phyloP scores from a whole-genome alignment of 2,329 filamentous ascomycete genomes.

The Reticulascus tulasneorum region DNA sequence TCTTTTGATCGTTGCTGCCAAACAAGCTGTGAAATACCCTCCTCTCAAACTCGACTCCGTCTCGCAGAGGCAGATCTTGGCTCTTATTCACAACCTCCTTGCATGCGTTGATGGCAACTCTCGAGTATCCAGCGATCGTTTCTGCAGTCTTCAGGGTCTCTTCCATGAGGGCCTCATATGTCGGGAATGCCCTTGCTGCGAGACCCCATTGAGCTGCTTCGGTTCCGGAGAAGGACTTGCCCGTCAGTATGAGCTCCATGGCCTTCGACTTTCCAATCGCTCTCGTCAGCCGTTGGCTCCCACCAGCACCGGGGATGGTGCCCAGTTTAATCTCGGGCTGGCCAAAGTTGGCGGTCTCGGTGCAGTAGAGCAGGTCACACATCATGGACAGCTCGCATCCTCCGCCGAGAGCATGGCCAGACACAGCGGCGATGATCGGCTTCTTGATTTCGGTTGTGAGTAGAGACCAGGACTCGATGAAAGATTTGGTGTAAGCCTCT shows the following conservation, averaged over 20 bases:
- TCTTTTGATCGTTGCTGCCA: conserved; percentile 94
- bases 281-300: conserved; percentile 80
- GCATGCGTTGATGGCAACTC: conserved; percentile 79
- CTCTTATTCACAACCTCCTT: conserved; percentile 99
- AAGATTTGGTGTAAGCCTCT: conserved; percentile 80
- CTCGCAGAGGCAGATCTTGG: conserved; percentile 80
- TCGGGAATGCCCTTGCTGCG: conserved; percentile 76
- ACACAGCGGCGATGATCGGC: conserved; percentile 89
- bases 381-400: conserved; percentile 97
- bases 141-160: conserved; percentile 78
- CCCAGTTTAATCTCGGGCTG: conserved; percentile 36
- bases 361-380: conserved; percentile 94
- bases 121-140: conserved; percentile 82
- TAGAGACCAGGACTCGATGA: conserved; percentile 92
- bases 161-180: conserved; percentile 76
- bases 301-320: conserved; percentile 54
- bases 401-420: conserved; percentile 89
- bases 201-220: conserved; percentile 90
- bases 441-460: conserved; percentile 84
- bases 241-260: conserved; percentile 89
- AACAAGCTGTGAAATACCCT: conserved; percentile 91
- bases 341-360: conserved; percentile 39
- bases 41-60: conserved; percentile 93
- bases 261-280: conserved; percentile 80
- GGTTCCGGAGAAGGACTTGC: conserved; percentile 75